Percentiles rank a stretch among this genome's conserved stretches.
phyloP scores from a whole-genome alignment of 2,329 filamentous ascomycete species.

The Fusarium tanahbumbuense region DNA sequence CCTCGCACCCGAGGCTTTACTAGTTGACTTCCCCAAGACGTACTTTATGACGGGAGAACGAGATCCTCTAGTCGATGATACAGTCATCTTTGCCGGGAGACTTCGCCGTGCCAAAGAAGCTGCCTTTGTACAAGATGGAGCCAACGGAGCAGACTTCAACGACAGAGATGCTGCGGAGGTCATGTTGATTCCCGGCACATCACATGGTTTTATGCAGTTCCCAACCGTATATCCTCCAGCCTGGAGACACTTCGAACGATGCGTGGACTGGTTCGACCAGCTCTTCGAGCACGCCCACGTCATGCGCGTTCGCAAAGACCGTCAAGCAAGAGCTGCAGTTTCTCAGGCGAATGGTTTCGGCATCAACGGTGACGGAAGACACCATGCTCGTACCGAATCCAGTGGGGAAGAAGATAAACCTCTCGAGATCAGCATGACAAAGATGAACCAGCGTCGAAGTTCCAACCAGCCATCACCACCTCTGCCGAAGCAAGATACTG shows the following conservation, averaged over 20 bases:
- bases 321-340: slow-evolving; percentile 18
- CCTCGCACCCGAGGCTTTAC: slow-evolving; percentile 84
- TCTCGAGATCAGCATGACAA: slow-evolving; percentile 80
- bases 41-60: slow-evolving; percentile 95
- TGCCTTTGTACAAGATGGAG: slow-evolving; percentile 39
- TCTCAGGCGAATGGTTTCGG: slow-evolving; percentile 23
- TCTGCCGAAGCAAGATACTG: slow-evolving; percentile 15
- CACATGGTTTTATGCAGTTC: slow-evolving; percentile 95
- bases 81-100: slow-evolving; percentile 92
- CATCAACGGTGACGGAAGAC: slow-evolving; percentile 44
- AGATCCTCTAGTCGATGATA: slow-evolving; percentile 95
- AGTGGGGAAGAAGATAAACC: slow-evolving; percentile 84
- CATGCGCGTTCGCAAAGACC: slow-evolving; percentile 48
- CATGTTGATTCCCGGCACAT: slow-evolving; percentile 85
- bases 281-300: slow-evolving; percentile 70
- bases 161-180: slow-evolving; percentile 71
- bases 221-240: slow-evolving; percentile 88
- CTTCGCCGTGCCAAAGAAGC: slow-evolving; percentile 82
- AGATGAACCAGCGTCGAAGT: slow-evolving; percentile 53
- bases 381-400: slow-evolving; percentile 62
- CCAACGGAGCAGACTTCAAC: slow-evolving; percentile 52
- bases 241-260: slow-evolving; percentile 86
- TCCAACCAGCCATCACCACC: slow-evolving; percentile 35
- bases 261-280: slow-evolving; percentile 83
- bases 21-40: slow-evolving; percentile 90